Evolutionary conservation across 2,329 filamentous ascomycete genomes (phyloP).

Genomic region (Fusarium hainanense): DNA sequence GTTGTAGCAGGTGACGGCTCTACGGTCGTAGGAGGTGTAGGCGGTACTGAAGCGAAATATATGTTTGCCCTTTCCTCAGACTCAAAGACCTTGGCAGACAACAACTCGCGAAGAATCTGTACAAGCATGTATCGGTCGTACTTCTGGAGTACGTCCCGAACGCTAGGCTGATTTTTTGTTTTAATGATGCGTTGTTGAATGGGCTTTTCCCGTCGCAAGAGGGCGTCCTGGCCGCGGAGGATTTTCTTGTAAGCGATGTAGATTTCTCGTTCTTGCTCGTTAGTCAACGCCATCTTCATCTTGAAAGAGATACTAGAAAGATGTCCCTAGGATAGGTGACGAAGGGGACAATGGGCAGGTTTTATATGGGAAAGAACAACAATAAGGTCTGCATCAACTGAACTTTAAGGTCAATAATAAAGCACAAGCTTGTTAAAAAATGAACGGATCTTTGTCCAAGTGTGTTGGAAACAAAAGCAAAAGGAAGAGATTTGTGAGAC

Average conservation of each 20-base stretch:
- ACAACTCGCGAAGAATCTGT: background rate
- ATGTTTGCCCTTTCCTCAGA: no score
- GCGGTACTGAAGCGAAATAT: background rate
- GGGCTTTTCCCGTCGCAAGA: background rate
- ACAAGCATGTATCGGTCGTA: background rate
- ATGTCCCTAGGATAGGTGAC: background rate
- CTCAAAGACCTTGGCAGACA: background rate
- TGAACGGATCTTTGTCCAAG: no score
- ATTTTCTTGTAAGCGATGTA: background rate
- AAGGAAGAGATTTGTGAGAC: no score
- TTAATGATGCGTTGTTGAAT: background rate
- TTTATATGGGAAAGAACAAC: background rate
- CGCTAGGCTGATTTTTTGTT: background rate
- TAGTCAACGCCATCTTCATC: background rate
- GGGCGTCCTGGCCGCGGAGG: background rate
- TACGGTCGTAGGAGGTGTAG: no score
- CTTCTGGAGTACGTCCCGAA: background rate
- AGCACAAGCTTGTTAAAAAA: no score
- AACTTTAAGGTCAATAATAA: no score
- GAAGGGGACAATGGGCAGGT: background rate
- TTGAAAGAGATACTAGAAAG: background rate
- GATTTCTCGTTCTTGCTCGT: background rate
- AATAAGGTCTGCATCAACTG: background rate
- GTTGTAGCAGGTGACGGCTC: no score
- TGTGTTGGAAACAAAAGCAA: no score